phyloP scores from a whole-genome alignment of 2,329 filamentous ascomycete genomes.

The Ceratocystiopsis minuta region DNA sequence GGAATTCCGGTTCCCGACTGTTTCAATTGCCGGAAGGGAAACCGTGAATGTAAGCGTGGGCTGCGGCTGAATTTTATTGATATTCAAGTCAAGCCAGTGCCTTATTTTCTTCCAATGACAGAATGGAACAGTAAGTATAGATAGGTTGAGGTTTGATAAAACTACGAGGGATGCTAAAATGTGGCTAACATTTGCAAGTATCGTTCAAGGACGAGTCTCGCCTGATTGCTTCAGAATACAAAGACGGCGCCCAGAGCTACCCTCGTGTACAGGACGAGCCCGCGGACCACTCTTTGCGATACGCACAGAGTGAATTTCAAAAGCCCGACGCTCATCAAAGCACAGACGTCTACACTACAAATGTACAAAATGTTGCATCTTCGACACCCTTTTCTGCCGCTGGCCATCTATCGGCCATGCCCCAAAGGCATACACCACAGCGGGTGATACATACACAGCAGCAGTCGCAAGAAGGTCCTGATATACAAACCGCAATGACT shows the following conservation, averaged over 20 bases:
- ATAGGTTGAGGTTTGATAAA: too few species aligned
- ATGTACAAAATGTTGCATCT: too few species aligned
- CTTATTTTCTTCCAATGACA: constrained; percentile 38
- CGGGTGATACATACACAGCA: too few species aligned
- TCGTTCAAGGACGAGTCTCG: constrained; percentile 79
- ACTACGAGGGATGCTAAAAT: too few species aligned
- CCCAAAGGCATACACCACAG: too few species aligned
- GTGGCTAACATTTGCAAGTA: constrained; percentile 24
- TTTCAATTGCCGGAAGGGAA: constrained; percentile 78
- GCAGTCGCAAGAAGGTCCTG: too few species aligned
- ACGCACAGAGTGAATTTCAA: background rate
- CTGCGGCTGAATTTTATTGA: constrained; percentile 86
- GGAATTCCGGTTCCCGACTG: constrained; percentile 41
- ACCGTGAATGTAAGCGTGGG: constrained; percentile 67
- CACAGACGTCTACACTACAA: too few species aligned
- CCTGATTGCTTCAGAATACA: constrained; percentile 78
- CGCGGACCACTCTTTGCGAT: background rate
- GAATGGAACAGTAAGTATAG: constrained; percentile 41
- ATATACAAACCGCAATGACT: too few species aligned
- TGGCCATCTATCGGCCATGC: too few species aligned
- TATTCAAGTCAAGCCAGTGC: constrained; percentile 52
- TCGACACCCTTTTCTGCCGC: too few species aligned
- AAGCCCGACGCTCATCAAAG: too few species aligned
- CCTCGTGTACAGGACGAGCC: constrained; percentile 17
- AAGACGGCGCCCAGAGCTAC: constrained; percentile 60